A percentile compares a stretch with the other conserved stretches of the same genome.
Conservation (phyloP, 2,329 filamentous ascomycete genomes). For the Claviceps purpurea region DNA sequence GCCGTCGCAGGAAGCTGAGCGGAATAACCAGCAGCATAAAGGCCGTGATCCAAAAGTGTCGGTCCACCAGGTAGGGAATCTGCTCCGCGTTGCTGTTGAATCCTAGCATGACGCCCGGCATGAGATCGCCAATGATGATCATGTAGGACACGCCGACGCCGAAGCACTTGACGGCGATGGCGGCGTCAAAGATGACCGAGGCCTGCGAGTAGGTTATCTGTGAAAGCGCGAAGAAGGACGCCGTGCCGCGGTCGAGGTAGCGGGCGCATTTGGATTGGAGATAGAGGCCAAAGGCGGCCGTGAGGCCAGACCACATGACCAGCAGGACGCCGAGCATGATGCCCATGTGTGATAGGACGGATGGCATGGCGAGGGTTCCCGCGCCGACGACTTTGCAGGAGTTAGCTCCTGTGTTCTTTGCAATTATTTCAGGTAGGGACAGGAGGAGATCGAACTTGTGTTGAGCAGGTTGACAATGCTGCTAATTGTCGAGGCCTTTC, state of each 20-base stretch:
- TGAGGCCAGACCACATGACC: conserved; percentile 82
- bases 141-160: conserved; percentile 94
- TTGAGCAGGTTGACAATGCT: conserved; percentile 93
- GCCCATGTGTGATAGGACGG: conserved; percentile 89
- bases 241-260: conserved; percentile 77
- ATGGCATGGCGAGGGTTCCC: conserved; percentile 89
- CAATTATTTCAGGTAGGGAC: too few species aligned
- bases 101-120: conserved; percentile 84
- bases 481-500: conserved; percentile 77
- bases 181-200: conserved; percentile 85
- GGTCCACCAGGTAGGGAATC: conserved; percentile 65
- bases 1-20: conserved; percentile 74
- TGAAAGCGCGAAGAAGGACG: conserved; percentile 93
- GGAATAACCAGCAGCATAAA: conserved; percentile 97
- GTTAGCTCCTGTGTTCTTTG: conserved; percentile 7
- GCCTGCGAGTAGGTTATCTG: conserved; percentile 96
- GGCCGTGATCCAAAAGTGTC: conserved; percentile 94
- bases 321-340: conserved; percentile 72
- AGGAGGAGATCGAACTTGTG: conserved; percentile 55
- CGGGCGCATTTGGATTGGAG: conserved; percentile 85
- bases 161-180: conserved; percentile 96
- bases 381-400: conserved; percentile 66
- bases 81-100: conserved; percentile 52
- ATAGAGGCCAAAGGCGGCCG: conserved; percentile 85
- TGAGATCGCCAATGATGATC: conserved; percentile 96